A percentile compares a stretch with the other conserved stretches of the same genome.
These are phyloP conservation scores for Didymella sp. DNA, from an alignment of 2,329 filamentous ascomycete genomes.

Conservation along the genomic window DNA sequence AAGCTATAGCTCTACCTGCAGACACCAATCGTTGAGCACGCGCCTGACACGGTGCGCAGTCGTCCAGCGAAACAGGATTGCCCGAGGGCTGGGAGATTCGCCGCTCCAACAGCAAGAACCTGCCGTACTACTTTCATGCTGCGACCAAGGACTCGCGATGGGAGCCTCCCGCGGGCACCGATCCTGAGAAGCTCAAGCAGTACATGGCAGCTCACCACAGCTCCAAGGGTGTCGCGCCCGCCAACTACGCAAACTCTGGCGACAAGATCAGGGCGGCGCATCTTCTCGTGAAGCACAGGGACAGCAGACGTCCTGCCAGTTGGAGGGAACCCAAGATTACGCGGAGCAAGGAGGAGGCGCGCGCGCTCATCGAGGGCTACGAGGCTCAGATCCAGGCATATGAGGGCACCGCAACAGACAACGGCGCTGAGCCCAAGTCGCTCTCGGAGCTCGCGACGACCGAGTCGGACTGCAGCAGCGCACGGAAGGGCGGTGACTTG, in stretches of 20 bases:
- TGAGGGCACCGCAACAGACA: slow-evolving; percentile 54
- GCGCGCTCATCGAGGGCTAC: slow-evolving; percentile 75
- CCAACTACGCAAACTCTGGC: slow-evolving; percentile 55
- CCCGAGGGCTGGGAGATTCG: slow-evolving; percentile 93
- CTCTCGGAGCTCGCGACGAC: slow-evolving; percentile 85
- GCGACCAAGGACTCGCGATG: slow-evolving; percentile 87
- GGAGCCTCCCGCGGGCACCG: slow-evolving; percentile 88
- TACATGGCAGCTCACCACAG: slow-evolving; percentile 94
- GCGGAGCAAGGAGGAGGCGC: slow-evolving; percentile 85
- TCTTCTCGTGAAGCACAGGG: slow-evolving; percentile 89
- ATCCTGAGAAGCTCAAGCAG: slow-evolving; percentile 88
- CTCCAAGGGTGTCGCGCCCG: slow-evolving; percentile 54
- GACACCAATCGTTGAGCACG: slow-evolving; percentile 6
- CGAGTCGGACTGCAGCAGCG: slow-evolving; percentile 95
- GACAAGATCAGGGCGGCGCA: slow-evolving; percentile 92
- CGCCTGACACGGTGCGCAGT: slow-evolving; percentile 37
- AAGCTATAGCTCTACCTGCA: slow-evolving; percentile 22
- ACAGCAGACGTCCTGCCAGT: slow-evolving; percentile 86
- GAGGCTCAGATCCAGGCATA: slow-evolving; percentile 77
- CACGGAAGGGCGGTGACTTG: slow-evolving; percentile 90
- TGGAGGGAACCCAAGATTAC: slow-evolving; percentile 93
- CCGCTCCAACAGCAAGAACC: slow-evolving; percentile 97
- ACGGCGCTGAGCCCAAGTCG: slow-evolving; percentile 33
- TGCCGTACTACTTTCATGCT: slow-evolving; percentile 98
- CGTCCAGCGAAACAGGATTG: slow-evolving; percentile 64